phyloP scores from a whole-genome alignment of 768 basidiomycete species.

The Coprinopsis sp. region DNA sequence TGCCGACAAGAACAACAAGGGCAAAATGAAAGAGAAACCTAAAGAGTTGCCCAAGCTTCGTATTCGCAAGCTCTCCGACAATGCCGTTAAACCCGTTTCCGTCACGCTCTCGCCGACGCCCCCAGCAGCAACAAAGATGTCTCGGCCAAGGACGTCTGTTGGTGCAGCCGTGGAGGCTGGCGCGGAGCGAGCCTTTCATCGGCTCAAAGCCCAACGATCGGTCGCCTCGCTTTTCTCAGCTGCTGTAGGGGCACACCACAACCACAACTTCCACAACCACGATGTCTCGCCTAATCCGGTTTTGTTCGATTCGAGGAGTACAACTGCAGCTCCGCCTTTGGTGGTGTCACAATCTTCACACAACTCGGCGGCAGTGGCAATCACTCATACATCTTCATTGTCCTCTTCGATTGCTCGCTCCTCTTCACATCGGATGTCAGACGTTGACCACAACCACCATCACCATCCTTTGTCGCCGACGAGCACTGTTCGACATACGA shows the following conservation, averaged over 20 bases:
- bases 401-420: constrained; percentile 2
- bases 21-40: constrained; percentile 20
- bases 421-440: no score
- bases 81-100: constrained; percentile 11
- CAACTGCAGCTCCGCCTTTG: no score
- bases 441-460: no score
- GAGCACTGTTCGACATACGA: not conserved
- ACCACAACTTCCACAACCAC: no score
- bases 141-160: constrained; percentile 11
- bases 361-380: constrained; percentile 6
- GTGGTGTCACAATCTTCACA: no score
- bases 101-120: not conserved
- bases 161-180: not conserved
- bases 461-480: not conserved
- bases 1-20: constrained; percentile 18
- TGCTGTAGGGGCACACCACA: no score
- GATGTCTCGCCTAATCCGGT: constrained; percentile 7
- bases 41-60: constrained; percentile 8
- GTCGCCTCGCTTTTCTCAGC: constrained; percentile 28
- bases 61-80: constrained; percentile 8
- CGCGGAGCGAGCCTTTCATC: constrained; percentile 6
- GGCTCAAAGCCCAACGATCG: constrained; percentile 35
- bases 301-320: constrained; percentile 3
- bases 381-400: constrained; percentile 1
- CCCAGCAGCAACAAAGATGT: constrained; percentile 3